These are phyloP conservation scores for Oryza coarctata DNA, from an alignment of 176 grass and related monocot species.

Conservation along the genomic window DNA sequence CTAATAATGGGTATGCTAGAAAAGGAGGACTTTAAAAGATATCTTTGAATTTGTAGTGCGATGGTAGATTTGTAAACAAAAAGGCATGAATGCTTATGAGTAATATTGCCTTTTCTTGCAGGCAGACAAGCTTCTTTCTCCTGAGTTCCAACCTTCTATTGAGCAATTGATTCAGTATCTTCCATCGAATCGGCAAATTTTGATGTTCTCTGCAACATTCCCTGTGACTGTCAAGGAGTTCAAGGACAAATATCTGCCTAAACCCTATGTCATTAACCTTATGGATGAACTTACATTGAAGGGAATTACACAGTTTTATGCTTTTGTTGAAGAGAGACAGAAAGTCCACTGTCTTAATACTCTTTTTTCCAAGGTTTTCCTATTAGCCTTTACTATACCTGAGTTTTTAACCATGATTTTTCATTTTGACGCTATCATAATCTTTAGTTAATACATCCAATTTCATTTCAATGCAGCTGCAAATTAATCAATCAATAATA, in stretches of 20 bases:
- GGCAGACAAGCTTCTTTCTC: slow-evolving; percentile 89
- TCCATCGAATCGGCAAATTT: slow-evolving; percentile 67
- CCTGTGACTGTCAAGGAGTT: slow-evolving; percentile 88
- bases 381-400: slow-evolving; percentile 11
- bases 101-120: slow-evolving; percentile 30
- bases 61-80: not conserved
- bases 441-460: slow-evolving; percentile 4
- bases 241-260: slow-evolving; percentile 80
- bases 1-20: not conserved
- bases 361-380: slow-evolving; percentile 79
- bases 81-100: not conserved
- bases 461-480: slow-evolving; percentile 62
- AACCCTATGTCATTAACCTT: slow-evolving; percentile 90
- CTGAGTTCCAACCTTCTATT: slow-evolving; percentile 80
- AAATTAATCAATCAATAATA: slow-evolving; percentile 99
- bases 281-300: slow-evolving; percentile 97
- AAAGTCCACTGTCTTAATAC: slow-evolving; percentile 97
- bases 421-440: not conserved
- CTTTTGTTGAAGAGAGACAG: slow-evolving; percentile 94
- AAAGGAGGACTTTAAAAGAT: not conserved
- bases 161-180: slow-evolving; percentile 75
- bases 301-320: slow-evolving; percentile 90
- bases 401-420: not conserved
- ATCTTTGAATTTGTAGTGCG: not conserved
- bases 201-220: slow-evolving; percentile 93